Evolutionary conservation across 768 basidiomycete species (phyloP).

Genomic region (Lentinula aciculospora): DNA sequence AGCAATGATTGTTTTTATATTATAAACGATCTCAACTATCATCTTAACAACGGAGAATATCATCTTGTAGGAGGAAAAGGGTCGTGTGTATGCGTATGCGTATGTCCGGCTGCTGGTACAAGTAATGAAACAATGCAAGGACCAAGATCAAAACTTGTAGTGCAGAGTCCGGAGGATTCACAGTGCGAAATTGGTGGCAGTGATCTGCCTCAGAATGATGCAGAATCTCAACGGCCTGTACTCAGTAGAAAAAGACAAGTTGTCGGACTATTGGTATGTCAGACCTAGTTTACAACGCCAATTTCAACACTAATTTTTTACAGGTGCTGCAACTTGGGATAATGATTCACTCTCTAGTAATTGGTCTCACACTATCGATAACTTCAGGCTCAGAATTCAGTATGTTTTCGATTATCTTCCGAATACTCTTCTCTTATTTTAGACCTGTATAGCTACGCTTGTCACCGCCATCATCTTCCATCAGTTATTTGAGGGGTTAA

Average conservation of each 20-base stretch:
- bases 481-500: slow-evolving; percentile 81
- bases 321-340: slow-evolving; percentile 81
- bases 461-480: slow-evolving; percentile 76
- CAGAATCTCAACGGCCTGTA: slow-evolving; percentile 18
- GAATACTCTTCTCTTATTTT: background rate
- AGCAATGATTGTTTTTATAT: slow-evolving; percentile 13
- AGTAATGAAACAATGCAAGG: background rate
- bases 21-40: slow-evolving; percentile 13
- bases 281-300: background rate
- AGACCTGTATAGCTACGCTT: slow-evolving; percentile 70
- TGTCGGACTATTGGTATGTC: slow-evolving; percentile 65
- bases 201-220: background rate
- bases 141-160: slow-evolving; percentile 1
- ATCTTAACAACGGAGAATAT: slow-evolving; percentile 13
- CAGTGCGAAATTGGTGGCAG: background rate
- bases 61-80: slow-evolving; percentile 9
- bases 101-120: slow-evolving; percentile 8
- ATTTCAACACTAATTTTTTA: background rate
- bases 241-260: slow-evolving; percentile 59
- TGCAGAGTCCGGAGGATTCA: slow-evolving; percentile 1
- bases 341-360: slow-evolving; percentile 79
- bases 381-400: slow-evolving; percentile 67
- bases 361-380: slow-evolving; percentile 73
- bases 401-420: slow-evolving; percentile 26
- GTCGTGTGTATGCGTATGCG: slow-evolving; percentile 11